A percentile compares a stretch with the other conserved stretches of the same genome.
Evolutionary conservation across 2,329 filamentous ascomycete species (phyloP).

Genomic region (Xylaria polymorpha): DNA sequence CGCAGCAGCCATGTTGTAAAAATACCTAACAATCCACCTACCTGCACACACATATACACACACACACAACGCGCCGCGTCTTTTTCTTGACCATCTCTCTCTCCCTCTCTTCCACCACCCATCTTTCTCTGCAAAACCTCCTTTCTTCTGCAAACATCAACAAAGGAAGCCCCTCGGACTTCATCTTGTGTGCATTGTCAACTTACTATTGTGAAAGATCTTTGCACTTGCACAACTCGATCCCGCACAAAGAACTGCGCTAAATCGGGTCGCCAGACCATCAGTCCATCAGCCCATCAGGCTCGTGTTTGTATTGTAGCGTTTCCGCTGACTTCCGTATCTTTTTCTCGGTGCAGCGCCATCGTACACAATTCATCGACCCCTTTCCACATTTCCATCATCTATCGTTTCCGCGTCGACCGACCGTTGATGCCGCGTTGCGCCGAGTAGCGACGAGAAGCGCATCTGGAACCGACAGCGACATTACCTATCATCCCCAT

Average conservation of each 20-base stretch:
- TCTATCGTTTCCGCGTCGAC: not conserved
- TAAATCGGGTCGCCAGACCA: not conserved
- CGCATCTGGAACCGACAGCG: not conserved
- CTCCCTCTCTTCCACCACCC: not conserved
- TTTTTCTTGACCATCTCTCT: constrained; percentile 15
- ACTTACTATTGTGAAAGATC: not conserved
- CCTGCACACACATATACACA: too few species aligned
- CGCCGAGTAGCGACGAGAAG: constrained; percentile 21
- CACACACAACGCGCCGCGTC: constrained; percentile 4
- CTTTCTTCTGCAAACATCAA: constrained; percentile 28
- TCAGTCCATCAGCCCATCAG: constrained; percentile 23
- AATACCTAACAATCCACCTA: constrained; percentile 8
- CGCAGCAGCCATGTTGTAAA: constrained; percentile 3
- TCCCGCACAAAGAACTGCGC: not conserved
- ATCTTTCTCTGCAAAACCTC: constrained; percentile 2
- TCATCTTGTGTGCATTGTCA: not conserved
- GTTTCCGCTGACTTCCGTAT: not conserved
- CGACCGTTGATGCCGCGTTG: not conserved
- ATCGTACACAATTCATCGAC: not conserved
- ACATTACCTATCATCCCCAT: not conserved
- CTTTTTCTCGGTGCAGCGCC: not conserved
- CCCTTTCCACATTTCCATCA: not conserved
- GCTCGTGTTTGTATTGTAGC: constrained; percentile 10
- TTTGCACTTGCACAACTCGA: not conserved
- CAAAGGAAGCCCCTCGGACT: constrained; percentile 12